Base-by-base conservation (phyloP, 768 basidiomycete species). In the Boletus subcaerulescens region DNA sequence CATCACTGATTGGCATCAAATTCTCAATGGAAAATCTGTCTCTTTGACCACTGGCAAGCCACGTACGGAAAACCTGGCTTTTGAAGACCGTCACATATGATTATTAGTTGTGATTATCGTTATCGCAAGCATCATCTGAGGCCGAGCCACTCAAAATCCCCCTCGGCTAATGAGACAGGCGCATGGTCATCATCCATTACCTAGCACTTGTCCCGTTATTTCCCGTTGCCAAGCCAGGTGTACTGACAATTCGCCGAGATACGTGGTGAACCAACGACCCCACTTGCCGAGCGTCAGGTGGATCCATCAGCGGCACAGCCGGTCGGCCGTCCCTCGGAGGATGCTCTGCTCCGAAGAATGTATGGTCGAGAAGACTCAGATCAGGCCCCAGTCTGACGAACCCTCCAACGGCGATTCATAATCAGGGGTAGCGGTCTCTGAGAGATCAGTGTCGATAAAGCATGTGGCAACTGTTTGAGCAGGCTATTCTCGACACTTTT, bases 221-320 rank as follows among this genome's bases (percentile, higher is more conserved):
- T 9, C 12, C 55, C 56, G 56, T 33, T 14, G 17, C 12, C 3
- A 24, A 14, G 39, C 24, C 14, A 40, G n/a, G 38, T 4, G 22
- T 43, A 33, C n/a, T 3, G 32, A 26, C 17, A 40, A 43, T 31
- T 41, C n/a, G 44, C 55, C 33, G 51, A 32, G 18, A 9, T 24
- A 48, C 32, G 45, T 48, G 51, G 39, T 48, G 29, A 38, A 10
- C 38, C 4, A 6, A 31, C 32, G 7, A 13, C 32, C 17, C 56
- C 39, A 46, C 10, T 40, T 35, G n/a, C 63, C 63, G 52, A 65
- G 6, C 39, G 18, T 46, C 47, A 43, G 56, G 43, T 52, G 40
- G 50, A 46, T 26, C 49, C 44, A 52, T n/a, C 10, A 18, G 40
- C n/a, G n/a, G n/a, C 60, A 65, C 63, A 59, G 62, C 60, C 56